Percentiles rank a stretch among this genome's conserved stretches.
phyloP scores from a whole-genome alignment of 2,329 filamentous ascomycete genomes.

The Alternaria incomplexa region DNA sequence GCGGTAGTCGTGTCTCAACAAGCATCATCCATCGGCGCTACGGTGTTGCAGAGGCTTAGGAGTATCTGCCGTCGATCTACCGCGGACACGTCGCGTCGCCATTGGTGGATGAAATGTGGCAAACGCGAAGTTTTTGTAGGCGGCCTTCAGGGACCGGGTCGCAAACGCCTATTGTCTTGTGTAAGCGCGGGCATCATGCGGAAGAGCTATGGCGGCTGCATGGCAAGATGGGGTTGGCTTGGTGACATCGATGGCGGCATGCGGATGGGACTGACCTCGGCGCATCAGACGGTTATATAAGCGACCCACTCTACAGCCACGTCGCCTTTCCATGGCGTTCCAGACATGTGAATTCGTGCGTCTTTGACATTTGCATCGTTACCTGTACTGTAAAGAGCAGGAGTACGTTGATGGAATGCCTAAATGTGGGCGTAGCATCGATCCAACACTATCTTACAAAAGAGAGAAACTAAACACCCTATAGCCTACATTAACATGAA shows the following conservation, averaged over 20 bases:
- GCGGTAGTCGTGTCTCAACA: background rate
- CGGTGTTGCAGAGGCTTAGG: background rate
- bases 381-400: background rate
- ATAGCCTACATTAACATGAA: background rate
- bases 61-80: background rate
- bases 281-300: background rate
- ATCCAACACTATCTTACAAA: background rate
- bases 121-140: background rate
- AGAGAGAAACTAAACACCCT: background rate
- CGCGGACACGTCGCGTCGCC: background rate
- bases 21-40: slow-evolving; percentile 2
- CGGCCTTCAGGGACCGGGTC: background rate
- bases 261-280: background rate
- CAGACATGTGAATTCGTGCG: background rate
- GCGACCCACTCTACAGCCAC: background rate
- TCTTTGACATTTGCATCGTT: background rate
- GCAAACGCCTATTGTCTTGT: background rate
- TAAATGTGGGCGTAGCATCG: background rate
- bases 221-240: background rate
- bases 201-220: background rate
- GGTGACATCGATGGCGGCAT: background rate
- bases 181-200: background rate
- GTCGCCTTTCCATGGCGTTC: background rate
- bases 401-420: background rate
- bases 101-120: slow-evolving; percentile 14